These are phyloP conservation scores for Pseudogymnoascus sp. DNA, from an alignment of 2,329 filamentous ascomycete species.

Conservation along the genomic window DNA sequence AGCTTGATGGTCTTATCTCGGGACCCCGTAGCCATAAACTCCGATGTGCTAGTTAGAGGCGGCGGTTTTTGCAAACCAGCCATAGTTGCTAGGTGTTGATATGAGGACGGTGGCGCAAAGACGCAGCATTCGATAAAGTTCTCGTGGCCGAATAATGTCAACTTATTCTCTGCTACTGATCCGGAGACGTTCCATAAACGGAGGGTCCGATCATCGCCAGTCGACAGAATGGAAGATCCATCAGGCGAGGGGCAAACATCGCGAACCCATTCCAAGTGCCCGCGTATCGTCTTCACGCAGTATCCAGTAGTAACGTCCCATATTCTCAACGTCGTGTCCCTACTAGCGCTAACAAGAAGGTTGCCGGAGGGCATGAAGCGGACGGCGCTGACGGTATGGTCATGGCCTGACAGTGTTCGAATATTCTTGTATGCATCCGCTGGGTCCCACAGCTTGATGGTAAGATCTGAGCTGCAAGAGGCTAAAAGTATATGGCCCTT, in stretches of 20 bases:
- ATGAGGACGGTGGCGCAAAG: conserved; percentile 75
- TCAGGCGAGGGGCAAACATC: conserved; percentile 78
- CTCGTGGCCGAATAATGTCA: conserved; percentile 78
- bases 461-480: conserved; percentile 67
- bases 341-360: conserved; percentile 74
- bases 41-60: conserved; percentile 63
- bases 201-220: conserved; percentile 73
- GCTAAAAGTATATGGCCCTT: conserved; percentile 71
- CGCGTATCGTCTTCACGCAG: conserved; percentile 78
- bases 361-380: conserved; percentile 85
- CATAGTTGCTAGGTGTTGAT: conserved; percentile 65
- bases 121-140: conserved; percentile 81
- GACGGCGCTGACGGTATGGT: conserved; percentile 83
- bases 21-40: conserved; percentile 83
- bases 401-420: conserved; percentile 80
- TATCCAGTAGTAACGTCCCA: conserved; percentile 94
- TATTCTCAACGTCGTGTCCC: conserved; percentile 77
- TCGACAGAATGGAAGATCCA: conserved; percentile 74
- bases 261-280: conserved; percentile 83
- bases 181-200: conserved; percentile 78
- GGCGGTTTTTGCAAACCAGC: conserved; percentile 81
- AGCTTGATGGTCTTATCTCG: conserved; percentile 86
- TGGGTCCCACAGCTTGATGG: conserved; percentile 93
- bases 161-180: conserved; percentile 53
- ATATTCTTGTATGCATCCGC: conserved; percentile 93